Conservation (phyloP, 176 grass and related monocot species). For the Otatea glauca region DNA sequence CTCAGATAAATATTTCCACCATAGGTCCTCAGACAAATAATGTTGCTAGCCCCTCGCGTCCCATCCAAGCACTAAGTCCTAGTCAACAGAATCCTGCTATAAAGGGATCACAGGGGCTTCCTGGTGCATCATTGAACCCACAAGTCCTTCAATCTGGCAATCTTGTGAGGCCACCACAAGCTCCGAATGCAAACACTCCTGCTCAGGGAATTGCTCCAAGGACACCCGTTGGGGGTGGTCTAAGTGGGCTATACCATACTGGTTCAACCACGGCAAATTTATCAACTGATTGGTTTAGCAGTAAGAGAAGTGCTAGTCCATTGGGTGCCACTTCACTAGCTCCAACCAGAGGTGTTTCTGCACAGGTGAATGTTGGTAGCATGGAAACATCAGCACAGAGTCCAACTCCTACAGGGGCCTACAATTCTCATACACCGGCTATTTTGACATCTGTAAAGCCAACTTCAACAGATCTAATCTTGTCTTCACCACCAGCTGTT, state of each 20-base stretch:
- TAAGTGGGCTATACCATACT: slow-evolving; percentile 45
- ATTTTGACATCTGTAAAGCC: slow-evolving; percentile 24
- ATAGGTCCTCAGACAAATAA: slow-evolving; percentile 31
- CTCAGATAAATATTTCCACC: slow-evolving; percentile 63
- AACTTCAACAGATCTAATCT: slow-evolving; percentile 44
- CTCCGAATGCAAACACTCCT: slow-evolving; percentile 47
- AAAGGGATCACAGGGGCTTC: slow-evolving; percentile 43
- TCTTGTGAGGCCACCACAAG: slow-evolving; percentile 57
- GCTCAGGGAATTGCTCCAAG: slow-evolving; percentile 54
- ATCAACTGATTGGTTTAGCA: slow-evolving; percentile 88
- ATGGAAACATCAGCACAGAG: slow-evolving; percentile 48
- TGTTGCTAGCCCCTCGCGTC: slow-evolving; percentile 28
- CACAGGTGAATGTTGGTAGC: slow-evolving; percentile 50
- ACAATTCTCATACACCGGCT: slow-evolving; percentile 40
- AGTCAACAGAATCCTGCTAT: slow-evolving; percentile 61
- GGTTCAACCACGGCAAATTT: slow-evolving; percentile 56
- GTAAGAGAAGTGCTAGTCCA: slow-evolving; percentile 63
- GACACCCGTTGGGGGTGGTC: slow-evolving; percentile 45
- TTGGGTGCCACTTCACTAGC: slow-evolving; percentile 58
- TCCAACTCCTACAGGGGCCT: slow-evolving; percentile 45
- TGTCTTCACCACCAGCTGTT: slow-evolving; percentile 54
- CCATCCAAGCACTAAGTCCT: slow-evolving; percentile 51
- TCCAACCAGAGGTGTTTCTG: slow-evolving; percentile 55
- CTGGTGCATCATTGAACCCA: slow-evolving; percentile 38
- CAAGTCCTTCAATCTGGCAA: slow-evolving; percentile 48